Percentiles rank a stretch among this genome's conserved stretches.
These are phyloP conservation scores for Paramecium bursaria DNA, from an alignment of 73 alveolate species.

Conservation along the genomic window DNA sequence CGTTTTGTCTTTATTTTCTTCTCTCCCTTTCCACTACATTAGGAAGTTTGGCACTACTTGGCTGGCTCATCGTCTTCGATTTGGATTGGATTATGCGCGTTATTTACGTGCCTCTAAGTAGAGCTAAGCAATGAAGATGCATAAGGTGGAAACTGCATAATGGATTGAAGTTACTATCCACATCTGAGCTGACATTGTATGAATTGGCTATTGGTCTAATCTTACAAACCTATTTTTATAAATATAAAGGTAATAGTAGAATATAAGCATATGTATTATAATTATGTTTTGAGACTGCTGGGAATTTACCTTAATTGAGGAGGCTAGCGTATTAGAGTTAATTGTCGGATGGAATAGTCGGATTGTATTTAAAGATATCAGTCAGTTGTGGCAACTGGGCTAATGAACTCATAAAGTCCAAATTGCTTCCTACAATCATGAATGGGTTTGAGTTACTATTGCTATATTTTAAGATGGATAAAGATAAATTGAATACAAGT, in stretches of 20 bases:
- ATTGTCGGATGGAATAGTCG: no score
- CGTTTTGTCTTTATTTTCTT: slow-evolving; percentile 19
- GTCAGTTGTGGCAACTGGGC: no score
- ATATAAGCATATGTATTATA: neutral
- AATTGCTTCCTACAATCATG: neutral
- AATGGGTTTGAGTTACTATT: no score
- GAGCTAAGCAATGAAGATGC: neutral
- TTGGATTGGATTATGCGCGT: slow-evolving; percentile 15
- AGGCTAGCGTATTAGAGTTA: no score
- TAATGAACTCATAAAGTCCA: neutral
- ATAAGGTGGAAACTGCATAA: no score
- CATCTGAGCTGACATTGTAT: no score
- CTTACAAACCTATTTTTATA: neutral
- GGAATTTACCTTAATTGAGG: no score
- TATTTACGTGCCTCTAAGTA: slow-evolving; percentile 7
- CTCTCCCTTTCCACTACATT: slow-evolving; percentile 47
- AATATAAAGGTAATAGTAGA: neutral
- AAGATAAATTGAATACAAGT: neutral
- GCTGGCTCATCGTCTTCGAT: slow-evolving; percentile 48
- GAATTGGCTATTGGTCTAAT: no score
- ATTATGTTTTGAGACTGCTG: no score
- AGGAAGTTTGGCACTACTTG: slow-evolving; percentile 7
- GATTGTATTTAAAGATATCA: no score
- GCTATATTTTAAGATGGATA: neutral
- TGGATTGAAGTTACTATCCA: no score